Percentiles rank a stretch among this genome's conserved stretches.
These are phyloP conservation scores for Linanthus parryae DNA, from an alignment of 148 eudicot genomes.

Conservation along the genomic window DNA sequence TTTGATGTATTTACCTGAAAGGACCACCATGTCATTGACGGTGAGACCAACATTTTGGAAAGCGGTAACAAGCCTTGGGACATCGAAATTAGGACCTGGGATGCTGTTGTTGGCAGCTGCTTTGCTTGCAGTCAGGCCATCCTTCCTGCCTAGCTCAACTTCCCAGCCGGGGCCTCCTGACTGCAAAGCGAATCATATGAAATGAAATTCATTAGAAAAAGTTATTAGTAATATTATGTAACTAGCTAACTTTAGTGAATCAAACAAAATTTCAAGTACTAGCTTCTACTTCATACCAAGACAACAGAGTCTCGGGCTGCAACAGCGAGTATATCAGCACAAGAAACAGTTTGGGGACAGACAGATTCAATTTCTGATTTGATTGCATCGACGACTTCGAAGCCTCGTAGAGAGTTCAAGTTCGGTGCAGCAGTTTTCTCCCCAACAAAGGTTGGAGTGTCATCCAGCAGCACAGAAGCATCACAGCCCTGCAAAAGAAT, in stretches of 20 bases:
- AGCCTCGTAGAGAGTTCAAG: constrained; percentile 47
- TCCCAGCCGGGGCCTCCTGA: constrained; percentile 83
- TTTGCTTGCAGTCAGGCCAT: constrained; percentile 59
- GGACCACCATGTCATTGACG: constrained; percentile 62
- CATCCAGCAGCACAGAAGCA: constrained; percentile 56
- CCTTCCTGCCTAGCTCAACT: constrained; percentile 59
- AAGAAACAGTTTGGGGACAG: constrained; percentile 58
- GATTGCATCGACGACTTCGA: constrained; percentile 50
- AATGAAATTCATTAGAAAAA: too few relatives aligned
- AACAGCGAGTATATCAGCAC: constrained; percentile 58
- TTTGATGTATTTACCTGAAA: constrained; percentile 85
- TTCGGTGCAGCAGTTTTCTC: constrained; percentile 58
- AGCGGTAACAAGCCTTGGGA: constrained; percentile 37
- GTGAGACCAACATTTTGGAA: constrained; percentile 61
- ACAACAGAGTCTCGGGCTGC: constrained; percentile 62
- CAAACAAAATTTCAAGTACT: too few relatives aligned
- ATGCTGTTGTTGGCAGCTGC: constrained; percentile 63
- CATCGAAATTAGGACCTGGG: constrained; percentile 65
- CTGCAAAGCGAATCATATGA: too few relatives aligned
- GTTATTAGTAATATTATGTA: too few relatives aligned
- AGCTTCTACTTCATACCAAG: too few relatives aligned
- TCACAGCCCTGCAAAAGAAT: constrained; percentile 49
- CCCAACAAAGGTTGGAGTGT: constrained; percentile 31
- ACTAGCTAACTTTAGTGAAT: too few relatives aligned
- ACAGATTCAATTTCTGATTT: constrained; percentile 44